Base-by-base conservation (phyloP, 306 rosid species). In the Sindora glabra region DNA sequence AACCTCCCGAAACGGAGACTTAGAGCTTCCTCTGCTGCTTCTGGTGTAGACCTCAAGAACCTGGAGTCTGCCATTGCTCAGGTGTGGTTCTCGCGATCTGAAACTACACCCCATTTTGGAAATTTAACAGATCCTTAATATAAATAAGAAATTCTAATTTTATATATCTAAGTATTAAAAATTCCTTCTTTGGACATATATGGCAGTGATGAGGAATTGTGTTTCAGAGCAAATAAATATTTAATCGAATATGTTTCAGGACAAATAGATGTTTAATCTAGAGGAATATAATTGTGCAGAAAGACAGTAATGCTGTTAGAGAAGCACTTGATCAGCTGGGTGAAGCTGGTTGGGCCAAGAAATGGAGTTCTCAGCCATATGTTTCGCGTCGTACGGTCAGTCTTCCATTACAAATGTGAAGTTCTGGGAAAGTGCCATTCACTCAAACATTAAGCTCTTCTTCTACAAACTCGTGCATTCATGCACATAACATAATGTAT, bases 311-410 rank as follows among this genome's bases (percentile, higher is more conserved):
- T 58, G 84, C 80, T 24, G 96, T 85, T 34, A 88, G 83, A 78
- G 92, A 83, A 6, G 32, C 32, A 27, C 32, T 27, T 27, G 32
- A 85, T 81, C 73, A 81, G 78, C 86, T 91, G 5, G 76, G 63
- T 68, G 88, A 88, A 72, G 68, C 67, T 56, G 95, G 98, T 41
- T 91, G 96, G 92, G 98, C 96, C 33, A 88, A 81, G 84, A 88
- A 84, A 77, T 91, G 98, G 98, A 79, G 89, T 75, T 91, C 96
- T 67, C 98, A 91, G 74, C 98, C 98, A 37, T 79, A 85, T 65
- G 86, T 85, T 54, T 91, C 98, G 4, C 84, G 96, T 46, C 95
- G 98, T 22, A 87, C 85, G 95, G 98, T 88, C 84, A 91, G 92
- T 91, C 72, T 83, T n/a, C 76, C 73, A 53, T 78, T 68, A 64